These are phyloP conservation scores for Otatea glauca DNA, from an alignment of 176 grass and related monocot genomes.

Conservation along the genomic window DNA sequence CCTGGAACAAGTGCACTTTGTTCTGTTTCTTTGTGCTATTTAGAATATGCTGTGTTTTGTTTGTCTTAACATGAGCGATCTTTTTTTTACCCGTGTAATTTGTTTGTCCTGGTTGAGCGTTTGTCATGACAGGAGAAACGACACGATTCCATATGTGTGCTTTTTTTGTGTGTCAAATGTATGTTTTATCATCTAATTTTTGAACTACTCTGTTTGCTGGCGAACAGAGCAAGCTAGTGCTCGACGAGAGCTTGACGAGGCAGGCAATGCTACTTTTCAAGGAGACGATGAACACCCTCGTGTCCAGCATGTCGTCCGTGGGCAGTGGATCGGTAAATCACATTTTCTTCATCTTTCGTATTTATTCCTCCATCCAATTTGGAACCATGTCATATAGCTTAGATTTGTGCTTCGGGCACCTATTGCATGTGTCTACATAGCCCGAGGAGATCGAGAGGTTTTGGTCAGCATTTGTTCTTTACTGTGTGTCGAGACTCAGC, in stretches of 20 bases:
- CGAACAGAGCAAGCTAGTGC: conserved; percentile 65
- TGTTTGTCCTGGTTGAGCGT: neutral
- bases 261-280: conserved; percentile 75
- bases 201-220: conserved; percentile 35
- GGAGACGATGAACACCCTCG: conserved; percentile 66
- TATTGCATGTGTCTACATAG: conserved; percentile 44
- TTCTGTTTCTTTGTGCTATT: neutral
- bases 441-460: conserved; percentile 81
- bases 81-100: neutral
- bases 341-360: neutral
- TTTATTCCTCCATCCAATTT: neutral
- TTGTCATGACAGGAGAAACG: too few relatives aligned
- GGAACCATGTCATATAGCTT: conserved; percentile 3
- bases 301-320: conserved; percentile 75
- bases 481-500: conserved; percentile 82
- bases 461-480: conserved; percentile 85
- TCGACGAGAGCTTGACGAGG: conserved; percentile 64
- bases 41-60: neutral
- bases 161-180: neutral
- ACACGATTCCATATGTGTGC: too few relatives aligned
- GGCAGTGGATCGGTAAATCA: conserved; percentile 72
- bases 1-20: neutral
- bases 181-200: conserved; percentile 9
- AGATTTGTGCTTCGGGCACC: conserved; percentile 25
- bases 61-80: neutral